Evolutionary conservation across 306 rosid genomes (phyloP).

Genomic region (Trichosanthes cucumerina): DNA sequence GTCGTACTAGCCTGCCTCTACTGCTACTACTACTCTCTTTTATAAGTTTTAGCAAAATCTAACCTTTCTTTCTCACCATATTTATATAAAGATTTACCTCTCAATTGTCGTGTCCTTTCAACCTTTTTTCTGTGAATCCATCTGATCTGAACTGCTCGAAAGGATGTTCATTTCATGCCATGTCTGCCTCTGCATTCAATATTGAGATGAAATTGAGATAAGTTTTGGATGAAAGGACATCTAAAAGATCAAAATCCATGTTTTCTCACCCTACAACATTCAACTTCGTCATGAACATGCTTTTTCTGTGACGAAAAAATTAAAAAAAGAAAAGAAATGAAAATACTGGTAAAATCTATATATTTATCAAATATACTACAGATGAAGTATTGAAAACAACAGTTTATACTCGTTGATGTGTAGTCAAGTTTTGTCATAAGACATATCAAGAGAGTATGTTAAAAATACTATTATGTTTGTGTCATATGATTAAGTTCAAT

Average conservation of each 20-base stretch:
- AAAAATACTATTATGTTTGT: neutral
- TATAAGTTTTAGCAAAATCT: neutral
- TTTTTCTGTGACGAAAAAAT: too few relatives aligned
- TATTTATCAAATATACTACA: neutral
- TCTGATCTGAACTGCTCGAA: neutral
- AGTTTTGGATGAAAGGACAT: neutral
- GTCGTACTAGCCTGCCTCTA: conserved; percentile 18
- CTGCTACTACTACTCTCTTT: neutral
- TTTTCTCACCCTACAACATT: neutral
- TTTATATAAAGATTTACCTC: neutral
- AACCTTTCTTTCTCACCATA: conserved; percentile 13
- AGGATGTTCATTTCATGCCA: neutral
- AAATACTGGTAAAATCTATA: neutral
- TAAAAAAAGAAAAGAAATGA: too few relatives aligned
- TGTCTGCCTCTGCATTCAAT: neutral
- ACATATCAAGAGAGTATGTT: neutral
- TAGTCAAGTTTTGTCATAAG: neutral
- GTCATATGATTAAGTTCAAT: neutral
- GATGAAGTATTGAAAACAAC: neutral
- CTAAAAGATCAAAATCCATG: neutral
- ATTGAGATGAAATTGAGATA: neutral
- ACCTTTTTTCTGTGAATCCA: neutral
- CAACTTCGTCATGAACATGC: neutral
- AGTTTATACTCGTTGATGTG: neutral
- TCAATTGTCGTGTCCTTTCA: neutral